Evolutionary conservation across 2,329 filamentous ascomycete species (phyloP).

Genomic region (Penicillium sp.): DNA sequence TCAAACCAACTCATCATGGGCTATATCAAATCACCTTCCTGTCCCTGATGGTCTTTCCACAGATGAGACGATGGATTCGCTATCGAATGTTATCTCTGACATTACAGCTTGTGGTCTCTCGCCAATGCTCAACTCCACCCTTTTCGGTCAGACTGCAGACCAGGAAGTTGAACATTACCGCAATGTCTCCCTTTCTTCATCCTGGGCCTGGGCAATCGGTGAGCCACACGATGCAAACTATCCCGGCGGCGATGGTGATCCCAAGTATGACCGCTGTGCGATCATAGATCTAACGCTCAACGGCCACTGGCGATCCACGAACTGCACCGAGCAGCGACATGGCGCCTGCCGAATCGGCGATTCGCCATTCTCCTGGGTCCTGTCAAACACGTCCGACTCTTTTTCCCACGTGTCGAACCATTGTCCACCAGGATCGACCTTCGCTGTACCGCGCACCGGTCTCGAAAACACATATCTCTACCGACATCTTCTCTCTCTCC

Average conservation of each 20-base stretch:
- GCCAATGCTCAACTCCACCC: conserved; percentile 56
- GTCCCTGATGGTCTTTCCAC: conserved; percentile 27
- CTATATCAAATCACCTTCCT: conserved; percentile 33
- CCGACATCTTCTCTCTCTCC: conserved; percentile 36
- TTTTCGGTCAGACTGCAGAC: conserved; percentile 53
- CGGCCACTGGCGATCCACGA: conserved; percentile 58
- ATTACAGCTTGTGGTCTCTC: conserved; percentile 60
- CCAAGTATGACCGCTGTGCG: conserved; percentile 54
- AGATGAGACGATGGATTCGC: conserved; percentile 26
- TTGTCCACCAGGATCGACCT: conserved; percentile 52
- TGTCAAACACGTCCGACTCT: conserved; percentile 45
- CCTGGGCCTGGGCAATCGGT: conserved; percentile 61
- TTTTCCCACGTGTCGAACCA: conserved; percentile 47
- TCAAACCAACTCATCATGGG: conserved; percentile 55
- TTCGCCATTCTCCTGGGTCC: conserved; percentile 58
- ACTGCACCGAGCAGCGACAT: conserved; percentile 53
- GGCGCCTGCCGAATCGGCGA: conserved; percentile 56
- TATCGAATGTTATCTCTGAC: conserved; percentile 38
- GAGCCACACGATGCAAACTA: conserved; percentile 53
- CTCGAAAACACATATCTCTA: conserved; percentile 63
- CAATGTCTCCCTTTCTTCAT: conserved; percentile 49
- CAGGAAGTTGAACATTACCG: conserved; percentile 48
- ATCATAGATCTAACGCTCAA: conserved; percentile 48
- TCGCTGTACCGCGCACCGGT: conserved; percentile 59
- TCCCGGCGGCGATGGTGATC: conserved; percentile 21